Conservation (phyloP, 1,284 basidiomycete genomes). For the Ceratobasidium sp. region DNA sequence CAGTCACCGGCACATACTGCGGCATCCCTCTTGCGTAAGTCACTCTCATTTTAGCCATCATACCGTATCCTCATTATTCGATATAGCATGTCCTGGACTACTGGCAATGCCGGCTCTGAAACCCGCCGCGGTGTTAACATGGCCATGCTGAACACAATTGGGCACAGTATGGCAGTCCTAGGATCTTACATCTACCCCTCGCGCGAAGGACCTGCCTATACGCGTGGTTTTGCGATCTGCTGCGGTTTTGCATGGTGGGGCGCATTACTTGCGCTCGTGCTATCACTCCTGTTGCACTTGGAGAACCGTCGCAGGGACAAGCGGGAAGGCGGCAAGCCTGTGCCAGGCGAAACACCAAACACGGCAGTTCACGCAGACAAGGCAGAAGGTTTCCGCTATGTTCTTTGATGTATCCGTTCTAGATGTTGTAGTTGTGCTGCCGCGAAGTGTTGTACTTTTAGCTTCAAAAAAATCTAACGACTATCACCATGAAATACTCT, state of each 20-base stretch:
- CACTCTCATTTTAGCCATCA: constrained; percentile 50
- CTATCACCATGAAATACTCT: no score
- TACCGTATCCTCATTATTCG: constrained; percentile 57
- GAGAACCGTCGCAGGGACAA: constrained; percentile 43
- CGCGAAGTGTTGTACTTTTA: background rate
- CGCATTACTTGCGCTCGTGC: constrained; percentile 36
- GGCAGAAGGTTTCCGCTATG: constrained; percentile 43
- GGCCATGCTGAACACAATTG: constrained; percentile 61
- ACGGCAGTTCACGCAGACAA: constrained; percentile 41
- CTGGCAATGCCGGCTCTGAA: constrained; percentile 56
- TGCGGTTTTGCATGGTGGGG: constrained; percentile 41
- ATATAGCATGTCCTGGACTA: constrained; percentile 54
- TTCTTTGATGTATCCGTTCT: constrained; percentile 1
- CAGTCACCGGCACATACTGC: constrained; percentile 27
- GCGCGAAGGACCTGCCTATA: constrained; percentile 57
- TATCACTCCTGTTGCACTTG: constrained; percentile 17
- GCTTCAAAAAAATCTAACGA: background rate
- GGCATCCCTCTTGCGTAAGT: constrained; percentile 28
- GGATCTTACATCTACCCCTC: constrained; percentile 61
- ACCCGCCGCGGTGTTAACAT: constrained; percentile 58
- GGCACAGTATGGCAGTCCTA: constrained; percentile 60
- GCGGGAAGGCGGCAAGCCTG: constrained; percentile 34
- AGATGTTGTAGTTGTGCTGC: background rate
- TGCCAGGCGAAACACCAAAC: constrained; percentile 31
- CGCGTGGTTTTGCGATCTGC: constrained; percentile 57